These are phyloP conservation scores for Rubia yunnanensis DNA, from an alignment of 257 asterid genomes.

Conservation along the genomic window DNA sequence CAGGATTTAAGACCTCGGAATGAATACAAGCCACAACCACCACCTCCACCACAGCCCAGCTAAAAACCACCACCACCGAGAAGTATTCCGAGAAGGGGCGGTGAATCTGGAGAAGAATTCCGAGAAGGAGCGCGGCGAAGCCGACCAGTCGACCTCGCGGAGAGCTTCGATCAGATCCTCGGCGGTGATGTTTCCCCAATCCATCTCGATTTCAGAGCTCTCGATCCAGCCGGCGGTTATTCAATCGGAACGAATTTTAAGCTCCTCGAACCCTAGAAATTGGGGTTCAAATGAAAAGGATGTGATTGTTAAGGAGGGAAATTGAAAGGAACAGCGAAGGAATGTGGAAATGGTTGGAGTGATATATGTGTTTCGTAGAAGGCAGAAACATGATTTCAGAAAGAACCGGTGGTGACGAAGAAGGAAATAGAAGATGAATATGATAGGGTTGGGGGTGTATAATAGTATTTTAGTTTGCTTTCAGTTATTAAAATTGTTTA, in stretches of 20 bases:
- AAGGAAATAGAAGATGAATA: too few relatives aligned
- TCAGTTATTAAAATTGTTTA: too few relatives aligned
- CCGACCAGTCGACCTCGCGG: constrained; percentile 93
- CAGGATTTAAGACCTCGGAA: constrained; percentile 1
- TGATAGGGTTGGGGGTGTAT: too few relatives aligned
- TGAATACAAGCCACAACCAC: too few relatives aligned
- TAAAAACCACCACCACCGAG: too few relatives aligned
- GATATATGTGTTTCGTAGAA: background rate
- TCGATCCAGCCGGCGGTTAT: background rate
- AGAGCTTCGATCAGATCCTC: constrained; percentile 91
- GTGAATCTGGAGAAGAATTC: constrained; percentile 88
- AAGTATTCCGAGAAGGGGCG: too few relatives aligned
- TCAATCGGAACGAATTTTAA: background rate
- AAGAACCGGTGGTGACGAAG: too few relatives aligned
- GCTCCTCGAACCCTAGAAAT: constrained; percentile 26
- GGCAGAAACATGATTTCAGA: too few relatives aligned
- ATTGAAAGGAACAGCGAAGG: background rate
- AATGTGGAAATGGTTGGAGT: background rate
- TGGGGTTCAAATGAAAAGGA: background rate
- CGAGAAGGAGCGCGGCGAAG: constrained; percentile 76
- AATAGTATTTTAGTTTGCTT: too few relatives aligned
- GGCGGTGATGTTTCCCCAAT: constrained; percentile 85
- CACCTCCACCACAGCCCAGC: too few relatives aligned
- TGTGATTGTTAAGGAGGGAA: background rate
- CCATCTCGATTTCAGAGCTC: too few relatives aligned